Evolutionary conservation across 2,329 filamentous ascomycete species (phyloP).

Genomic region (Pyricularia pennisetigena): DNA sequence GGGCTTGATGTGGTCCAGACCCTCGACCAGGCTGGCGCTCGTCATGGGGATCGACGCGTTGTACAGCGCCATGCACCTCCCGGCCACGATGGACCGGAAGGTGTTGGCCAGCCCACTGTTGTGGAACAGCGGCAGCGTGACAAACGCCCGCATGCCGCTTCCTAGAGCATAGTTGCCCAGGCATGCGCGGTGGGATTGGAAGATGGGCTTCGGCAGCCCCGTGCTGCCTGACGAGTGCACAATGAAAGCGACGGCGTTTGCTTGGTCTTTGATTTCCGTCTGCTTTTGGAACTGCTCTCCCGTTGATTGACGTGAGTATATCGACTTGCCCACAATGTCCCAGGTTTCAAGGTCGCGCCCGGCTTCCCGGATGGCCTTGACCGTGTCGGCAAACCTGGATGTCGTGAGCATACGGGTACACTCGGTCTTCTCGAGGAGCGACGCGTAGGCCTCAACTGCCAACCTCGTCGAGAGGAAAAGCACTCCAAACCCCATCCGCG

Average conservation of each 20-base stretch:
- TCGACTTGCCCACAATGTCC: not conserved
- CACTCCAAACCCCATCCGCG: slow-evolving; percentile 40
- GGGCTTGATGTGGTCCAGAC: slow-evolving; percentile 30
- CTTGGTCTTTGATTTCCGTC: slow-evolving; percentile 10
- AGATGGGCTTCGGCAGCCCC: slow-evolving; percentile 54
- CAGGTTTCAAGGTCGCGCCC: not conserved
- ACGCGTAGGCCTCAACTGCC: slow-evolving; percentile 16
- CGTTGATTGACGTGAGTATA: not conserved
- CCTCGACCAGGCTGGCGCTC: slow-evolving; percentile 31
- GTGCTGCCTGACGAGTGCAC: slow-evolving; percentile 39
- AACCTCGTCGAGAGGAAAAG: slow-evolving; percentile 25
- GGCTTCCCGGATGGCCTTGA: not conserved
- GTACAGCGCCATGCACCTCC: slow-evolving; percentile 40
- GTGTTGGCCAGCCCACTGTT: slow-evolving; percentile 47
- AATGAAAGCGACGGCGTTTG: slow-evolving; percentile 16
- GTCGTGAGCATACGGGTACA: not conserved
- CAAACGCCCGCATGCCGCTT: slow-evolving; percentile 32
- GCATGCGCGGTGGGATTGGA: slow-evolving; percentile 40
- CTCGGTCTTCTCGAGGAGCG: not conserved
- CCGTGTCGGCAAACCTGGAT: not conserved
- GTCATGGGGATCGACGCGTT: slow-evolving; percentile 47
- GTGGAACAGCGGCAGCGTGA: slow-evolving; percentile 49
- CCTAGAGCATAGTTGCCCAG: slow-evolving; percentile 33
- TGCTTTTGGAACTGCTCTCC: not conserved
- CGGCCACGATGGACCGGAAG: slow-evolving; percentile 39